These are phyloP conservation scores for Salix koriyanagi DNA, from an alignment of 345 rosid genomes.

Conservation along the genomic window DNA sequence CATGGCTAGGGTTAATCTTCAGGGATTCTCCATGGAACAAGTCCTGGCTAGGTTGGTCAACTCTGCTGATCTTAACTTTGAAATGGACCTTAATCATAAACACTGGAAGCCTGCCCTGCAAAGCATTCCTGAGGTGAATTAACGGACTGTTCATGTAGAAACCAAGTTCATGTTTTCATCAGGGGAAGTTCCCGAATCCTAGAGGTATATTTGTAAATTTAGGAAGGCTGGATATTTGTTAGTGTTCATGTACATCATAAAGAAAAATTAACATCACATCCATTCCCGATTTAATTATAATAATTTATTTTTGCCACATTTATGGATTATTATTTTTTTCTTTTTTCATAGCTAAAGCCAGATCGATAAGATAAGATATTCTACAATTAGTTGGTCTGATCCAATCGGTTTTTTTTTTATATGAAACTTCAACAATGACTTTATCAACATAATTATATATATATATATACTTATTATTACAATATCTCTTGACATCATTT, in stretches of 20 bases:
- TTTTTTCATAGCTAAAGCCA: background rate
- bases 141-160: background rate
- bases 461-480: too few species aligned
- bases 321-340: too few species aligned
- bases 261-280: too few species aligned
- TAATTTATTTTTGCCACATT: too few species aligned
- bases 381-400: background rate
- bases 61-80: background rate
- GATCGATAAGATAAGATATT: too few species aligned
- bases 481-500: too few species aligned
- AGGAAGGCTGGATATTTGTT: background rate
- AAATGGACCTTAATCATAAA: constrained; percentile 19
- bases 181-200: background rate
- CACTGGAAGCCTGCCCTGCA: constrained; percentile 65
- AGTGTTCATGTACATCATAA: background rate
- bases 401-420: background rate
- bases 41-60: constrained; percentile 24
- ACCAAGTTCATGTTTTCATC: background rate
- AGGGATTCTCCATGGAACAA: constrained; percentile 42
- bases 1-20: constrained; percentile 34
- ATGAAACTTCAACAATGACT: background rate
- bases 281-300: too few species aligned
- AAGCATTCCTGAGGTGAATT: constrained; percentile 69
- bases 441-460: background rate
- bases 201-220: background rate